These are phyloP conservation scores for Aspergillus steynii DNA, from an alignment of 495 filamentous ascomycete species.

Conservation along the genomic window DNA sequence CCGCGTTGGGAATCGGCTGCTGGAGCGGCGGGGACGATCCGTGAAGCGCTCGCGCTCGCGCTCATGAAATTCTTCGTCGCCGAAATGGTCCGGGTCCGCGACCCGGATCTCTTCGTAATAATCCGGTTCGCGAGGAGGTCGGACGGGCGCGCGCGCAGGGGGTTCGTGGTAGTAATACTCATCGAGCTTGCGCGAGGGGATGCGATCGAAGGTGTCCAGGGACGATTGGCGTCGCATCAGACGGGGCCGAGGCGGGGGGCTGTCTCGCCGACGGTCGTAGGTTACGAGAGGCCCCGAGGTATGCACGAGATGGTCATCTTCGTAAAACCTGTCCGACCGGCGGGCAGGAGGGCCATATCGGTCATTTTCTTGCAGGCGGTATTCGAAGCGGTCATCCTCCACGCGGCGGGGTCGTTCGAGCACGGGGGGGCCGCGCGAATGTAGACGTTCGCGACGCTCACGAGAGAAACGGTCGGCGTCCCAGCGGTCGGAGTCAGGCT, in stretches of 20 bases:
- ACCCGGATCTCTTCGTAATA: constrained; percentile 66
- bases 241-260: constrained; percentile 53
- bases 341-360: constrained; percentile 56
- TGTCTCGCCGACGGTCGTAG: constrained; percentile 39
- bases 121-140: constrained; percentile 50
- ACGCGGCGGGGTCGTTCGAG: constrained; percentile 43
- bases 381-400: constrained; percentile 54
- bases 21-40: constrained; percentile 46
- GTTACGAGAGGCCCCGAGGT: constrained; percentile 40
- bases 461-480: constrained; percentile 48
- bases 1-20: constrained; percentile 41
- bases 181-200: constrained; percentile 58
- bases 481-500: constrained; percentile 37
- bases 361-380: constrained; percentile 55
- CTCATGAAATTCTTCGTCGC: constrained; percentile 66
- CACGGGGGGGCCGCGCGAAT: constrained; percentile 43
- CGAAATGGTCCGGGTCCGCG: constrained; percentile 64
- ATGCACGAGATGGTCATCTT: constrained; percentile 52
- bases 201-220: constrained; percentile 71
- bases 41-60: constrained; percentile 42
- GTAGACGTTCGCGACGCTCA: constrained; percentile 46
- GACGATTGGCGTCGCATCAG: constrained; percentile 66
- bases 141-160: constrained; percentile 36
- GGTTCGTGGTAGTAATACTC: constrained; percentile 49
- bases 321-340: constrained; percentile 44